A percentile compares a stretch with the other conserved stretches of the same genome.
Conservation (phyloP, 1,284 basidiomycete genomes). For the Ustilago lituana region DNA sequence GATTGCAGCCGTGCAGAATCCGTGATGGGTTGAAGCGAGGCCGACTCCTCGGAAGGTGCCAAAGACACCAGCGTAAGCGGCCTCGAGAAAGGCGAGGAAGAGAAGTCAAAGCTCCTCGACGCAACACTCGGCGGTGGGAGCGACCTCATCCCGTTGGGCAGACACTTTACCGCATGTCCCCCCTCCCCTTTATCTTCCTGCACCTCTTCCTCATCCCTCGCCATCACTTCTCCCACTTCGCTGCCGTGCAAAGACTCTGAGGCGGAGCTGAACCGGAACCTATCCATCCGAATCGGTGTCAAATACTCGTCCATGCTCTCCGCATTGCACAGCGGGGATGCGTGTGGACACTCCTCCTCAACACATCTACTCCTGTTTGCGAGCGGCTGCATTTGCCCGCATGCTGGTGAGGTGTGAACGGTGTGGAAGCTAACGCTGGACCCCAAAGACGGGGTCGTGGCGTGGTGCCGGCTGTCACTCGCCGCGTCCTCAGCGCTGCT, state of each 20-base stretch:
- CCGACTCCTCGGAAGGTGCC: too few relatives aligned
- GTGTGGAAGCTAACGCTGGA: slow-evolving; percentile 14
- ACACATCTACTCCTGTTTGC: too few relatives aligned
- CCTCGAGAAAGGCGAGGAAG: not conserved
- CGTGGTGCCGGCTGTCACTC: too few relatives aligned
- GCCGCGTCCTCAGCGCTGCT: too few relatives aligned
- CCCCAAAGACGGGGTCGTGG: not conserved
- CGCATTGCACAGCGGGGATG: too few relatives aligned
- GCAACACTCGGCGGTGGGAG: not conserved
- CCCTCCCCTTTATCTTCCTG: not conserved
- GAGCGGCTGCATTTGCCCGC: too few relatives aligned
- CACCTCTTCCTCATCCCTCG: not conserved
- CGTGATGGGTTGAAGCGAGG: not conserved
- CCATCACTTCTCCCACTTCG: too few relatives aligned
- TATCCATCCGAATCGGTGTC: too few relatives aligned
- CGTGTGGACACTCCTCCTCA: too few relatives aligned
- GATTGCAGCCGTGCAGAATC: not conserved
- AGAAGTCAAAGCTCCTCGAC: not conserved
- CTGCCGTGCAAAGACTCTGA: too few relatives aligned
- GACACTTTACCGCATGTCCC: slow-evolving; percentile 7
- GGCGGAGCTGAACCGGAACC: too few relatives aligned
- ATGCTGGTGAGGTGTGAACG: not conserved
- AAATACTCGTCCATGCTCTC: too few relatives aligned
- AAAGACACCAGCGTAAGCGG: not conserved
- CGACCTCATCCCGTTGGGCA: slow-evolving; percentile 16